A percentile compares a stretch with the other conserved stretches of the same genome.
Conservation (phyloP, 305 asterid species). For the Fraxinus sp. region DNA sequence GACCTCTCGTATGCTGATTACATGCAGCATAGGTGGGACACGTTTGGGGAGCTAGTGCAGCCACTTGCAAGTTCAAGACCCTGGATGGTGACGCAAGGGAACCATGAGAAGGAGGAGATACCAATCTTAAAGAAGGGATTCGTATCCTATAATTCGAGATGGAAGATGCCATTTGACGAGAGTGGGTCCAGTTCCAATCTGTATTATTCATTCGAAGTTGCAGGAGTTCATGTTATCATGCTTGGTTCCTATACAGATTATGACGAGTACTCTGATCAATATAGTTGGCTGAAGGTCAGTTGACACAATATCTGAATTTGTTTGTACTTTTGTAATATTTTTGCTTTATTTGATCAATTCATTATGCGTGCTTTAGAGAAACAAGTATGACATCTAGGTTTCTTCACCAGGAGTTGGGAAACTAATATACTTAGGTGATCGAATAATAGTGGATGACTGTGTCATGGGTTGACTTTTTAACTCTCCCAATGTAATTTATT, state of each 20-base stretch:
- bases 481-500: not conserved
- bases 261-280: constrained; percentile 64
- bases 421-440: not conserved
- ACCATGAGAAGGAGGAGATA: constrained; percentile 75
- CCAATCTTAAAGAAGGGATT: constrained; percentile 50
- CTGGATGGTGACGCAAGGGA: constrained; percentile 99
- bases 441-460: not conserved
- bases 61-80: constrained; percentile 93
- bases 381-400: not conserved
- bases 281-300: constrained; percentile 79
- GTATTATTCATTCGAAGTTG: constrained; percentile 83
- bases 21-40: constrained; percentile 78
- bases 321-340: not conserved
- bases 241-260: constrained; percentile 76
- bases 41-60: constrained; percentile 85
- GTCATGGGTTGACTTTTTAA: not conserved
- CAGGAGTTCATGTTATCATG: constrained; percentile 81
- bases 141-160: constrained; percentile 73
- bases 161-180: constrained; percentile 90
- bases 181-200: constrained; percentile 75
- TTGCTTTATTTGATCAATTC: not conserved
- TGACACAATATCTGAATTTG: not conserved
- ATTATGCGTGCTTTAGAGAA: not conserved
- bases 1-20: constrained; percentile 93
- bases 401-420: not conserved